Evolutionary conservation across 257 asterid species (phyloP).

Genomic region (Solanum virginianum): DNA sequence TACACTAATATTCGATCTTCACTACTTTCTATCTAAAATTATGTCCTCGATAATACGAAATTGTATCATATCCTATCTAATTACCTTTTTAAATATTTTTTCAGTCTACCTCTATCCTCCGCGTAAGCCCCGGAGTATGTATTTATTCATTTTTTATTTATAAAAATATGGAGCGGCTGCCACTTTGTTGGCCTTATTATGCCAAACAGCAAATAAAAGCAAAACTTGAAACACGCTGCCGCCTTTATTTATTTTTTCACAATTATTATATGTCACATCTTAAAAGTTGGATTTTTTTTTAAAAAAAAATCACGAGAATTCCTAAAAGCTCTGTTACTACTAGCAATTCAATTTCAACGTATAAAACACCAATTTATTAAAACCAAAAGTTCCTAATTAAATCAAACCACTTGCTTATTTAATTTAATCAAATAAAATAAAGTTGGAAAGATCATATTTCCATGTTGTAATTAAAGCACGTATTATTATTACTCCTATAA

Average conservation of each 20-base stretch:
- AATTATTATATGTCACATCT: not conserved
- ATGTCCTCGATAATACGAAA: too few relatives aligned
- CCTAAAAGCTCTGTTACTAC: not conserved
- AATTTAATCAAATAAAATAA: not conserved
- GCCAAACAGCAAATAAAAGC: not conserved
- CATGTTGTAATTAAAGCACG: not conserved
- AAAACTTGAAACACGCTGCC: not conserved
- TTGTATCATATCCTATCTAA: accelerated
- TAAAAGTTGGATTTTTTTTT: not conserved
- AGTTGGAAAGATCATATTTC: not conserved
- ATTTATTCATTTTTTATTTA: too few relatives aligned
- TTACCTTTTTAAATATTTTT: too few relatives aligned
- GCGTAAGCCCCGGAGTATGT: too few relatives aligned
- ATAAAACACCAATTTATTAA: not conserved
- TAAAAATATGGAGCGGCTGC: not conserved
- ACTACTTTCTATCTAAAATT: too few relatives aligned
- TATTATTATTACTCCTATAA: not conserved
- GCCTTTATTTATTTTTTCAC: not conserved
- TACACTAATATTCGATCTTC: too few relatives aligned
- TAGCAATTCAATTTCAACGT: not conserved
- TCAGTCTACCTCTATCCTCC: too few relatives aligned
- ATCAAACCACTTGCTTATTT: not conserved
- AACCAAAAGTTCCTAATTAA: not conserved
- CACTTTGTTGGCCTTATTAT: not conserved
- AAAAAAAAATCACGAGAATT: not conserved